phyloP scores from a whole-genome alignment of 2,329 filamentous ascomycete species.

The Phialocephala sp. region DNA sequence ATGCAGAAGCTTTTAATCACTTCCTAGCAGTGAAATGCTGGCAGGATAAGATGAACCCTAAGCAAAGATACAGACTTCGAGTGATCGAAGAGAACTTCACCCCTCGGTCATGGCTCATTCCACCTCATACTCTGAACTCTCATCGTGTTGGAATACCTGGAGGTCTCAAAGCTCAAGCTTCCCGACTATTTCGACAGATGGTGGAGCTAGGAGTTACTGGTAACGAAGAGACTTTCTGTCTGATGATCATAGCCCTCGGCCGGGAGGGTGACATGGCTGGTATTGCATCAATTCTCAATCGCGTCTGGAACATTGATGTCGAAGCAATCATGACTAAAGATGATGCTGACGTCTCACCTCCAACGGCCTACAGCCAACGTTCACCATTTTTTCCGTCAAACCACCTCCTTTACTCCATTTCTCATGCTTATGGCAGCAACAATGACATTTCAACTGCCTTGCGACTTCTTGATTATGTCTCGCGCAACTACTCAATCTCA shows the following conservation, averaged over 20 bases:
- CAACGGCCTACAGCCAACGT: constrained; percentile 47
- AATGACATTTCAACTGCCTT: constrained; percentile 64
- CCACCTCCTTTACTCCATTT: constrained; percentile 67
- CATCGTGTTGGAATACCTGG: constrained; percentile 32
- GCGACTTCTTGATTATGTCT: constrained; percentile 66
- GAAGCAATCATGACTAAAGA: constrained; percentile 19
- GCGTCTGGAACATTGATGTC: constrained; percentile 57
- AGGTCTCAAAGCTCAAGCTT: constrained; percentile 31
- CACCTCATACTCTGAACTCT: constrained; percentile 32
- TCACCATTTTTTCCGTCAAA: constrained; percentile 64
- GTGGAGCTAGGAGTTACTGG: constrained; percentile 48
- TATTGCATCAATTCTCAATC: constrained; percentile 54
- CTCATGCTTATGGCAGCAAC: constrained; percentile 71
- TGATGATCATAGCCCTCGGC: constrained; percentile 57
- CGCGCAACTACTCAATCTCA: constrained; percentile 60
- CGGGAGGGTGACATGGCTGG: constrained; percentile 56
- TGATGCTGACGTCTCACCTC: constrained; percentile 42
- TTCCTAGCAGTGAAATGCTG: constrained; percentile 57
- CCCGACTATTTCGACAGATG: constrained; percentile 54
- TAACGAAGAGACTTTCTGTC: constrained; percentile 58
- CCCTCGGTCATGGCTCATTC: constrained; percentile 31
- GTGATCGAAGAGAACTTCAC: constrained; percentile 38
- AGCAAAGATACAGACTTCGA: constrained; percentile 44
- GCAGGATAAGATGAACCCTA: constrained; percentile 48
- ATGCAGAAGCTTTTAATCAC: constrained; percentile 59